Percentiles rank a stretch among this genome's conserved stretches.
phyloP scores from a whole-genome alignment of 2,329 filamentous ascomycete species.

The Fusarium sarcochroum region DNA sequence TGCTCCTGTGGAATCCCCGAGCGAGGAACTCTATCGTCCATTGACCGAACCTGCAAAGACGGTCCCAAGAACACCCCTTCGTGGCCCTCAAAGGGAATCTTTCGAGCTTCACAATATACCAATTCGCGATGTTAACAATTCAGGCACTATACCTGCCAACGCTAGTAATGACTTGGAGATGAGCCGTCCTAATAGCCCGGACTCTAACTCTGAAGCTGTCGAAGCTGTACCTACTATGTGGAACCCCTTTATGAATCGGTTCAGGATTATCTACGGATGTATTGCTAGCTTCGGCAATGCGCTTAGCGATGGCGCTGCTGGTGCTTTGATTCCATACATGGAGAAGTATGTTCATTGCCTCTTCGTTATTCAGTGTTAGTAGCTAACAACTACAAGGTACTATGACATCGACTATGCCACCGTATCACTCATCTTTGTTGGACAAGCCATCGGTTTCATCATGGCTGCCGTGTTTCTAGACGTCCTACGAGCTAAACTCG shows the following conservation, averaged over 20 bases:
- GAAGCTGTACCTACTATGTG: slow-evolving; percentile 70
- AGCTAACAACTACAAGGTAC: slow-evolving; percentile 57
- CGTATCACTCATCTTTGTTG: slow-evolving; percentile 86
- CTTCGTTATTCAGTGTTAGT: background rate
- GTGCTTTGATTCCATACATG: slow-evolving; percentile 86
- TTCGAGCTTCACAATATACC: slow-evolving; percentile 50
- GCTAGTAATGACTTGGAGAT: slow-evolving; percentile 61
- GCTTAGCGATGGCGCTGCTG: slow-evolving; percentile 80
- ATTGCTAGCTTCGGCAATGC: slow-evolving; percentile 78
- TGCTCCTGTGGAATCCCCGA: slow-evolving; percentile 27
- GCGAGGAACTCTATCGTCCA: slow-evolving; percentile 41
- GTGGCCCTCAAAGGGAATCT: slow-evolving; percentile 53
- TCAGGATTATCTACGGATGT: slow-evolving; percentile 74
- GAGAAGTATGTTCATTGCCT: slow-evolving; percentile 63
- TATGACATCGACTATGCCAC: slow-evolving; percentile 83
- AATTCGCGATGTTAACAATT: slow-evolving; percentile 6
- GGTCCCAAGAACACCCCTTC: slow-evolving; percentile 57
- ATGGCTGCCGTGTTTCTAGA: slow-evolving; percentile 79
- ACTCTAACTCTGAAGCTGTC: slow-evolving; percentile 53
- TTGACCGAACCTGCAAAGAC: slow-evolving; percentile 54
- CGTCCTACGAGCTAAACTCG: slow-evolving; percentile 71
- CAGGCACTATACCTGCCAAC: slow-evolving; percentile 24
- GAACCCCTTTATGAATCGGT: slow-evolving; percentile 77
- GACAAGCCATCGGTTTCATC: slow-evolving; percentile 83
- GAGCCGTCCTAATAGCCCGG: slow-evolving; percentile 66